Evolutionary conservation across 345 rosid species (phyloP).

Genomic region (Populus tremula): DNA sequence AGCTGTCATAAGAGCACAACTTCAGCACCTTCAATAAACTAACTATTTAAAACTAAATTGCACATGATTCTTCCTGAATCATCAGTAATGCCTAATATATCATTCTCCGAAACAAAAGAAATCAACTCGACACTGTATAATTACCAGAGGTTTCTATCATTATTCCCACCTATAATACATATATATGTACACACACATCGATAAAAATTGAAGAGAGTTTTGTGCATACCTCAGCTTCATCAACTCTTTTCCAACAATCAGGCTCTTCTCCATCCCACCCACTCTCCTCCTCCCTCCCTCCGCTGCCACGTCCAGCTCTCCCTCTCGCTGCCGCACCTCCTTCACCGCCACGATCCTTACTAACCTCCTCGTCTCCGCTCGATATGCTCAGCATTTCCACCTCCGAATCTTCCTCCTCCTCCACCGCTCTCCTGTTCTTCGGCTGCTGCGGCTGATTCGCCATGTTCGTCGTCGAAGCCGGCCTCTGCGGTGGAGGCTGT

Average conservation of each 20-base stretch:
- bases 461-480: slow-evolving; percentile 17
- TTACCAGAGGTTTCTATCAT: background rate
- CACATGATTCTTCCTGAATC: background rate
- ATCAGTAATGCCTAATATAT: background rate
- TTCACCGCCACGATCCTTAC: slow-evolving; percentile 39
- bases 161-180: background rate
- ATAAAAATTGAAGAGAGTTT: background rate
- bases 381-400: slow-evolving; percentile 98
- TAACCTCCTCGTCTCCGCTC: slow-evolving; percentile 85
- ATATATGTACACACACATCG: background rate
- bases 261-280: slow-evolving; percentile 93
- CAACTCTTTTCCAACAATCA: slow-evolving; percentile 88
- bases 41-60: background rate
- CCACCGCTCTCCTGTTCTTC: slow-evolving; percentile 39
- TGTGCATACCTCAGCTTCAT: slow-evolving; percentile 70
- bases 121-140: background rate
- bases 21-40: background rate
- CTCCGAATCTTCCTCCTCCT: slow-evolving; percentile 90
- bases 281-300: slow-evolving; percentile 57
- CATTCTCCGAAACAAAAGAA: background rate
- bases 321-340: slow-evolving; percentile 29
- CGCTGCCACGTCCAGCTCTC: slow-evolving; percentile 26
- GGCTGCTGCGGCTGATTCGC: slow-evolving; percentile 3
- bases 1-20: slow-evolving; percentile 53
- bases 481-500: slow-evolving; percentile 14